Conservation (phyloP, 2,329 filamentous ascomycete species). For the Venturia carpophila region DNA sequence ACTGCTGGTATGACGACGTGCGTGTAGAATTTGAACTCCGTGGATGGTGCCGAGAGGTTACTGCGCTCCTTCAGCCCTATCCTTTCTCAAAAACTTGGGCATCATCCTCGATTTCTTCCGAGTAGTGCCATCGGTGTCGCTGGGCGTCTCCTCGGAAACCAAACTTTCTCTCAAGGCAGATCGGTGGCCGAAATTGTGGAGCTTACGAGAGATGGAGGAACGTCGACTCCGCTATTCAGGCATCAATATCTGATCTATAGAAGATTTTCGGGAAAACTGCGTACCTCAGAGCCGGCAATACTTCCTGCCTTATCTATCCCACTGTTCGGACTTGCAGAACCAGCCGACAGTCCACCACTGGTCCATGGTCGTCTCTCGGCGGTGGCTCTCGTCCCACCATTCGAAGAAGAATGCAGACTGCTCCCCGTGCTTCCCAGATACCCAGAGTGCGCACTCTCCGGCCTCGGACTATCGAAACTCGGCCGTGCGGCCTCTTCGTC, state of each 20-base stretch:
- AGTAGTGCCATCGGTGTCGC: background rate
- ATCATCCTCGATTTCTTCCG: background rate
- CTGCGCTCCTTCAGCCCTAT: background rate
- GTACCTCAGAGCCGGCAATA: constrained; percentile 3
- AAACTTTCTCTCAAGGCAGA: background rate
- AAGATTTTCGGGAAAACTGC: background rate
- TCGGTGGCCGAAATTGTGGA: background rate
- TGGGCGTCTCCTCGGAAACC: background rate
- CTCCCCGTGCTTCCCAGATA: background rate
- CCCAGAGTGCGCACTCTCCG: background rate
- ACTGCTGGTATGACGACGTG: background rate
- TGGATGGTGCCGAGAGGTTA: background rate
- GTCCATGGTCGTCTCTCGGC: background rate
- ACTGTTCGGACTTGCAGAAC: background rate
- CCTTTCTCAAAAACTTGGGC: background rate
- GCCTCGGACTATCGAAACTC: background rate
- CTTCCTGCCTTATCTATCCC: background rate
- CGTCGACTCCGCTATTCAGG: background rate
- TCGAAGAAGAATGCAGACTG: background rate
- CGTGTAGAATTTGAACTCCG: no score
- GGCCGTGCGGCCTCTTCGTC: constrained; percentile 1
- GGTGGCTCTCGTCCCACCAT: background rate
- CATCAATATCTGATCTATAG: background rate
- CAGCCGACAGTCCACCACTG: background rate
- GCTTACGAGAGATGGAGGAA: background rate